Evolutionary conservation across 139 green algal species (phyloP), one percentile per base, ranked within the genome.

Genomic region (Chlamydomonas sphaeroides): DNA sequence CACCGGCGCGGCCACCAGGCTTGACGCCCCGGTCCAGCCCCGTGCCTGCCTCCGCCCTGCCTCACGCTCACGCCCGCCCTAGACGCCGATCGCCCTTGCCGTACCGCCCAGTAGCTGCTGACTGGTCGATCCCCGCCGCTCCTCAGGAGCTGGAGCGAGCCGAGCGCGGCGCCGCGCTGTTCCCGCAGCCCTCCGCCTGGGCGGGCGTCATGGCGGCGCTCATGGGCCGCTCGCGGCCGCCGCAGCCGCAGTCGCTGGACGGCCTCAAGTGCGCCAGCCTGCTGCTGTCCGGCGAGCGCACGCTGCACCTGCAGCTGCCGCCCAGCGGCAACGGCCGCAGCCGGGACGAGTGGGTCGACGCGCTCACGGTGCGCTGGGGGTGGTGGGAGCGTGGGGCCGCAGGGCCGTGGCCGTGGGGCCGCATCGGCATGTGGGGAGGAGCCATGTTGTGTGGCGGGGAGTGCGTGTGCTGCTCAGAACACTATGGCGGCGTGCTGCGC

Each of bases 301-400:
- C 39, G 38, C 62, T 72, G 38, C 68, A 79, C 79, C 56, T 85
- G 68, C 68, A 79, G 79, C 79, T 85, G 68, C 79, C 79, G 3
- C 1, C 68, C 26, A 35, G 41, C 1, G 79, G 79, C 23, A 85
- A 85, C 69, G 79, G 79, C 2, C 57, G 79, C 18, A 79, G 68
- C 68, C 2, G 79, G 23, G 79, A 85, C 57, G 79, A 85, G 68
- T 85, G 79, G 79, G n/a, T 72, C 39, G 75, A 82, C 35, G 62
- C 75, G 5, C 32, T 82, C 42, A 42, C 10, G 45, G 45, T 53
- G 45, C 11, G 45, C 10, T 10, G 11, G 45, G 45, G 45, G 11
- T 10, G 45, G 45, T 53, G 45, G 45, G 11, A 53, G 11, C 11
- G 45, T 10, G 10, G 45, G 45, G 45, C 45, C 14, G 11, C 45